phyloP scores from a whole-genome alignment of 2,329 filamentous ascomycete genomes.

The Colletotrichum musae region DNA sequence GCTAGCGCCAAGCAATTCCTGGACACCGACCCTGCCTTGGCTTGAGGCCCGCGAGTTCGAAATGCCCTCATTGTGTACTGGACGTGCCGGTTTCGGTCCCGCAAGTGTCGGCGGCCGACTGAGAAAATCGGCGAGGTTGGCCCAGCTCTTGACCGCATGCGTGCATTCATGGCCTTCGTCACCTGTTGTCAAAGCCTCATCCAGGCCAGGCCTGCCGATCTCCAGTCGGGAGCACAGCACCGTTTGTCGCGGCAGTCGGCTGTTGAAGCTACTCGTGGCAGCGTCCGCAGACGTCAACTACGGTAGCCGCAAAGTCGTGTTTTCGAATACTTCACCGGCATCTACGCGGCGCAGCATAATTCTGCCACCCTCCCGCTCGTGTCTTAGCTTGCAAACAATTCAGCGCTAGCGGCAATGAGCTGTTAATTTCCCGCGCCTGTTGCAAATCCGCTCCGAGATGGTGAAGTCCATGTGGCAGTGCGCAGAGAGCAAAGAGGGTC shows the following conservation, averaged over 20 bases:
- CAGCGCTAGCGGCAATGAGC: conserved; percentile 23
- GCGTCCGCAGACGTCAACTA: conserved; percentile 26
- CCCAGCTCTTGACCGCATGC: background rate
- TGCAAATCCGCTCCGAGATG: conserved; percentile 8
- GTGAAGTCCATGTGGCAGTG: background rate
- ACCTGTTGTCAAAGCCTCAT: conserved; percentile 11
- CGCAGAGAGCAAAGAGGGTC: background rate
- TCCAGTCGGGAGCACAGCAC: conserved; percentile 1
- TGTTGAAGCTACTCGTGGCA: conserved; percentile 14
- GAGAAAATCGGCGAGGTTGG: background rate
- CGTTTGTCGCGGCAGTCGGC: background rate
- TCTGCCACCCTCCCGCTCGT: conserved; percentile 6
- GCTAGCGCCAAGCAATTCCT: conserved; percentile 19
- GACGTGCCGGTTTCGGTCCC: background rate
- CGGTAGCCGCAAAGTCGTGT: conserved; percentile 10
- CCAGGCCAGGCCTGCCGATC: conserved; percentile 28
- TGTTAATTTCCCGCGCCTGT: conserved; percentile 17
- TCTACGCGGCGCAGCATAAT: background rate
- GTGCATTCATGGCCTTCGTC: conserved; percentile 13
- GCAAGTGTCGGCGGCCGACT: background rate
- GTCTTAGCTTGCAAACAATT: conserved; percentile 6
- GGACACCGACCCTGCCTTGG: background rate
- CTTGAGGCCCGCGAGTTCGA: background rate
- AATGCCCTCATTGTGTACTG: background rate
- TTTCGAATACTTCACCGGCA: background rate